Base-by-base conservation (phyloP, 2,329 filamentous ascomycete genomes). In the Pseudogymnoascus sp. region DNA sequence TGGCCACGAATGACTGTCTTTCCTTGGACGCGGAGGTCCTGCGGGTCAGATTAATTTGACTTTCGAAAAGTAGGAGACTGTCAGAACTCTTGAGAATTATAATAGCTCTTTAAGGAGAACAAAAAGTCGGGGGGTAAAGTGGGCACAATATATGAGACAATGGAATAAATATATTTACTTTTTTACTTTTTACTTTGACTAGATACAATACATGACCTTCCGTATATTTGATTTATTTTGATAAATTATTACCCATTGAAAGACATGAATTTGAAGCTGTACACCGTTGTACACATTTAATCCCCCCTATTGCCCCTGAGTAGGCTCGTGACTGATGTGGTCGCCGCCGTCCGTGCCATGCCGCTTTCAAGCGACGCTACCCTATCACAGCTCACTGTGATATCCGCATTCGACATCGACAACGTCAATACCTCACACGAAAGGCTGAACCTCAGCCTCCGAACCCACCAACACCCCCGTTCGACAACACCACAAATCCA, bases 381-480 rank as follows among this genome's bases (percentile, higher is more conserved):
- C 48, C 48, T 57, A 57, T 57, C 48, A 57, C 10, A 34, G 2
- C 8, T 6, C n/a, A 34, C 19, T 31, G 25, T 19, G 48, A 57
- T 57, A 57, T 34, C 48, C 48, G 28, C 28, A 57, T 21, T 57
- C 51, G 51, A 57, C 51, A 21, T 34, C 51, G 51, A 57, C 51
- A 34, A 57, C 25, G 25, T 57, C 48, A 57, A 34, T 57, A 57
- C 8, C n/a, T 34, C 45, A 21, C 6, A 51, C n/a, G 28, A 57
- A 57, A 57, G 51, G 51, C 51, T 34, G 51, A 57, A 57, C n/a
- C 51, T 57, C 51, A 57, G 51, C 51, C 51, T 57, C 25, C 8
- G 25, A 34, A 57, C 25, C n/a, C 14, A 4, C 51, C 51, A 57
- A 57, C 25, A 54, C 8, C 28, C 8, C n/a, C 8, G 4, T 57